A percentile compares a stretch with the other conserved stretches of the same genome.
Conservation (phyloP, 2,329 filamentous ascomycete species). For the Neocucurbitaria cava region DNA sequence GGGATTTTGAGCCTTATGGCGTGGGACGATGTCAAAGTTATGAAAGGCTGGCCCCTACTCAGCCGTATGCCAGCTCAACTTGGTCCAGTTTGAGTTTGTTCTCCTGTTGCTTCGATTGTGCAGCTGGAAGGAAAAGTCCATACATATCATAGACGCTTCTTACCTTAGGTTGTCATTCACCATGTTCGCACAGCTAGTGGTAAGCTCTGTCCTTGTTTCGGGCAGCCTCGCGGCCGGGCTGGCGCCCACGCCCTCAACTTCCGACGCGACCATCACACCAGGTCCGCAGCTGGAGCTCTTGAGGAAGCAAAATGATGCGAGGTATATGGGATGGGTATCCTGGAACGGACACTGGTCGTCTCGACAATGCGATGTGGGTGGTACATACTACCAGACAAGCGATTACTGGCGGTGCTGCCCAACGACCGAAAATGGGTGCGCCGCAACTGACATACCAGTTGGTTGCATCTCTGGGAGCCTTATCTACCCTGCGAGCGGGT, state of each 20-base stretch:
- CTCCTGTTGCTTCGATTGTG: not conserved
- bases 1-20: slow-evolving; percentile 6
- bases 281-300: slow-evolving; percentile 31
- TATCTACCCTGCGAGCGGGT: slow-evolving; percentile 20
- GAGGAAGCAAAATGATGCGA: slow-evolving; percentile 30
- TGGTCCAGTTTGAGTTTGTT: not conserved
- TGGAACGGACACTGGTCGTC: slow-evolving; percentile 17
- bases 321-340: slow-evolving; percentile 34
- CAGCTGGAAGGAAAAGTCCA: not conserved
- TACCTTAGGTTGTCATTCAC: not conserved
- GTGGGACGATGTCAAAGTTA: slow-evolving; percentile 5
- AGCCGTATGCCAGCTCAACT: not conserved
- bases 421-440: slow-evolving; percentile 25
- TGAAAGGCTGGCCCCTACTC: slow-evolving; percentile 9
- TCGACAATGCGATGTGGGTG: slow-evolving; percentile 24
- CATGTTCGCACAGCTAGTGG: slow-evolving; percentile 13
- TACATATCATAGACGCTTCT: not conserved
- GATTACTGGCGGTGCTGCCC: slow-evolving; percentile 32
- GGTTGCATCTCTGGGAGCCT: slow-evolving; percentile 31
- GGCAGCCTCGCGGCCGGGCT: slow-evolving; percentile 23
- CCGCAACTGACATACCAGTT: slow-evolving; percentile 18
- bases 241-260: slow-evolving; percentile 14
- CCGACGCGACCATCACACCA: slow-evolving; percentile 35
- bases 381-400: slow-evolving; percentile 25
- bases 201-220: slow-evolving; percentile 19